Evolutionary conservation across 1,284 basidiomycete species (phyloP), one percentile per base, ranked within the genome.

Genomic region (Ceratobasidium sp.): DNA sequence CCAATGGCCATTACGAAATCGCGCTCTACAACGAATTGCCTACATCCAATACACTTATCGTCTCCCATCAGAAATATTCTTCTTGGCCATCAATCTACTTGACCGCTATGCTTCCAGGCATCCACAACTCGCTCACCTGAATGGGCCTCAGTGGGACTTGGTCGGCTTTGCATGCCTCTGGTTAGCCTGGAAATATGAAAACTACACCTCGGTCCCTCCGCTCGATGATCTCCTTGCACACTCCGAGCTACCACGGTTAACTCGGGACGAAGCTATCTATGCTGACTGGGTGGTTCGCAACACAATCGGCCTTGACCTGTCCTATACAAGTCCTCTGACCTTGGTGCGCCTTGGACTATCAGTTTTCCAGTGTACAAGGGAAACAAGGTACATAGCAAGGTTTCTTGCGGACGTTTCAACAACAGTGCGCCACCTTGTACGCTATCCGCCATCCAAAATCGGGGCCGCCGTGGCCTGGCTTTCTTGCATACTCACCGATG

Each of bases 171-270:
- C 60, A n/a, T 53, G 60, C 19, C 25, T 53, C 3, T 64, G 60
- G 60, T 53, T 49, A 14, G 30, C 60, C 23, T 64, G 60, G 60
- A 64, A 64, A 36, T 54, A 42, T 27, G 60, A 64, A 25, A 25
- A 25, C 5, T 23, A n/a, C 6, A 29, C 36, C 13, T 21, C 30
- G 23, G 21, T 50, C 11, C 21, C 42, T 19, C 33, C 46, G 5
- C 47, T 64, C 7, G 60, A 64, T 29, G 14, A n/a, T 14, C 19
- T 64, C 19, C 16, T 54, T n/a, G 16, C 33, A 5, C 21, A 64
- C 30, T 36, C 21, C 9, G n/a, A 33, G 9, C 25, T 25, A 1
- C 19, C n/a, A 21, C 25, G 16, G 25, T 14, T 44, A 25, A 41
- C 25, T 19, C 49, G 39, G 5, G 14, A 8, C 6, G 50, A 54